Evolutionary conservation across 495 filamentous ascomycete species (phyloP), one percentile per base, ranked within the genome.

Genomic region (Penicillium longicatenatum): DNA sequence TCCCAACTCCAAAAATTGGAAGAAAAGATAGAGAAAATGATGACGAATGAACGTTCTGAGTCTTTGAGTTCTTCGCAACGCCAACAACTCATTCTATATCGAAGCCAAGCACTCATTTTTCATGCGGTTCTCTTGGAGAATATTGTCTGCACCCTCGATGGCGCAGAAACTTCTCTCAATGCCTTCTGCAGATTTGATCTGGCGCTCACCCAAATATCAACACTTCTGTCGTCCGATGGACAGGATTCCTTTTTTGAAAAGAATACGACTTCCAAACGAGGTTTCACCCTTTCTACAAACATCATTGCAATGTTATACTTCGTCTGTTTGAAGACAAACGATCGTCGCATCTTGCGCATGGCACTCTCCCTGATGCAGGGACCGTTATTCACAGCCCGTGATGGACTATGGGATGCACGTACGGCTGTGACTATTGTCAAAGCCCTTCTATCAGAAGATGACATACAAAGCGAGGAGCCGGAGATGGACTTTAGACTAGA

Each of bases 381-480:
- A 7, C 42, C 58, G 5, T 11, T 31, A 11, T 16, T 63, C 17
- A 46, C 61, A 2, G 39, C 54, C 10, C 58, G 58, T 35, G 67
- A 70, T 19, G 64, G 64, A 2, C 59, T 65, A n/a, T 66, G 61
- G 63, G 59, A 70, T 43, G 57, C 61, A 7, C 30, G 46, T 0
- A 54, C 33, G 12, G 63, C 50, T 19, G 51, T 17, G 2, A 26
- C 19, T 21, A 53, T 66, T 19, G 52, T 64, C 9, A 30, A 49
- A 19, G 19, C 12, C 4, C 10, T 56, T 4, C 12, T 39, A 2
- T 29, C 31, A 7, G 39, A 42, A 20, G 19, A 20, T 9, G 16
- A 42, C 19, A 42, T 42, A 20, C 16, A 42, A 1, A 20, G 19
- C 9, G 39, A 17, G 14, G 14, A 7, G 2, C 5, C 21, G 10